Percentiles rank a stretch among this genome's conserved stretches.
These are phyloP conservation scores for Pichia cabralensis DNA, from an alignment of 805 yeast species.

Conservation along the genomic window DNA sequence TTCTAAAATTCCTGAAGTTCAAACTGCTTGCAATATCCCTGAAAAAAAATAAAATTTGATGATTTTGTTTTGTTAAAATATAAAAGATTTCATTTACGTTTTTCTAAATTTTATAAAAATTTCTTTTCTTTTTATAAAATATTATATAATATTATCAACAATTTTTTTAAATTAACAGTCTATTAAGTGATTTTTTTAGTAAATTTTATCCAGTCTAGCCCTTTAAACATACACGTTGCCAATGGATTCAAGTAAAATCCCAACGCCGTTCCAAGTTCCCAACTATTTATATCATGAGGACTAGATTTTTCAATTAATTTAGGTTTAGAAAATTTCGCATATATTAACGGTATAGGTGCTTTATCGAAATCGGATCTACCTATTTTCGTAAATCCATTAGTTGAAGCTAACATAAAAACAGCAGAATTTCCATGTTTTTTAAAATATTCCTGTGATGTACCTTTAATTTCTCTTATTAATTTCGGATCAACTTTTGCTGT, in stretches of 20 bases:
- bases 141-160: no score
- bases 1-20: conserved; percentile 24
- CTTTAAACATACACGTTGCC: conserved; percentile 28
- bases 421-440: conserved; percentile 3
- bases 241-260: conserved; percentile 30
- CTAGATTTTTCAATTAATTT: conserved; percentile 5
- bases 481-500: conserved; percentile 34
- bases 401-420: conserved; percentile 35
- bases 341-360: conserved; percentile 37
- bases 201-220: conserved; percentile 25
- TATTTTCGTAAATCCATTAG: conserved; percentile 37
- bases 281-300: conserved; percentile 28
- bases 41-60: background rate
- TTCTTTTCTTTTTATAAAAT: background rate
- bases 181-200: no score
- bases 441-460: conserved; percentile 31
- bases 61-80: background rate
- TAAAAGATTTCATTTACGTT: background rate
- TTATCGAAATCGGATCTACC: conserved; percentile 36
- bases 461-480: conserved; percentile 42
- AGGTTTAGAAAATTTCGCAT: conserved; percentile 30
- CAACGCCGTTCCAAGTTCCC: conserved; percentile 29
- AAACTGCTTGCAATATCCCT: conserved; percentile 21
- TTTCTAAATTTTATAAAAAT: background rate
- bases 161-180: no score